Conservation (phyloP, 1,284 basidiomycete genomes). For the Malassezia cuniculi region DNA sequence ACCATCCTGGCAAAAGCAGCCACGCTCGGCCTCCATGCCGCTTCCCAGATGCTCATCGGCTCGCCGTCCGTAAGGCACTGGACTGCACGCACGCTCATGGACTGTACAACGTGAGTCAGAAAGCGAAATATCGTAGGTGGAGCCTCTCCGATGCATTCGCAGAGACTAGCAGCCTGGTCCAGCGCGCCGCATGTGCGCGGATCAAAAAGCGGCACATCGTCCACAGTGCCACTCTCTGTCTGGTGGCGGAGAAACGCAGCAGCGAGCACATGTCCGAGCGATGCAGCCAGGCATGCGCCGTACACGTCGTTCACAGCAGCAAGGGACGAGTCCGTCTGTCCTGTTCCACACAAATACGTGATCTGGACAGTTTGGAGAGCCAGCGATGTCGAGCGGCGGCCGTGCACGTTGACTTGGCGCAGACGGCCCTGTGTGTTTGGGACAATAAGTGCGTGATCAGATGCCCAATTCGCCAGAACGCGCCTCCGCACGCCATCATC, state of each 20-base stretch:
- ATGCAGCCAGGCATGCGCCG: constrained; percentile 7
- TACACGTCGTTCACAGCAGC: background rate
- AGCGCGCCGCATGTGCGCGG: constrained; percentile 3
- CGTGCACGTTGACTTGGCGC: no score
- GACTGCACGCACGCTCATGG: constrained; percentile 6
- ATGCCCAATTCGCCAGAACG: no score
- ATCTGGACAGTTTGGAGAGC: no score
- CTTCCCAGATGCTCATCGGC: constrained; percentile 3
- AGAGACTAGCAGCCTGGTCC: constrained; percentile 2
- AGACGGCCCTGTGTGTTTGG: no score
- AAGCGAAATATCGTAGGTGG: constrained; percentile 3
- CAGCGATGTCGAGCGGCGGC: no score
- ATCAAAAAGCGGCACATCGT: constrained; percentile 8
- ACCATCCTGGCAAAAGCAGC: constrained; percentile 1
- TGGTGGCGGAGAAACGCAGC: background rate
- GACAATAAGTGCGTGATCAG: no score
- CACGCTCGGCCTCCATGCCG: constrained; percentile 6
- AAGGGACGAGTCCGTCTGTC: background rate
- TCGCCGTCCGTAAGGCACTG: background rate
- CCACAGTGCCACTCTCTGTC: no score
- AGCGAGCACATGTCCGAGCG: constrained; percentile 8
- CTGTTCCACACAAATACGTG: no score
- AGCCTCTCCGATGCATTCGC: background rate
- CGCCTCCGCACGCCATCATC: no score
- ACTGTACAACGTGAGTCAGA: constrained; percentile 14